These are phyloP conservation scores for Tylopilus rubrobrunneus DNA, from an alignment of 768 basidiomycete species.

Conservation along the genomic window DNA sequence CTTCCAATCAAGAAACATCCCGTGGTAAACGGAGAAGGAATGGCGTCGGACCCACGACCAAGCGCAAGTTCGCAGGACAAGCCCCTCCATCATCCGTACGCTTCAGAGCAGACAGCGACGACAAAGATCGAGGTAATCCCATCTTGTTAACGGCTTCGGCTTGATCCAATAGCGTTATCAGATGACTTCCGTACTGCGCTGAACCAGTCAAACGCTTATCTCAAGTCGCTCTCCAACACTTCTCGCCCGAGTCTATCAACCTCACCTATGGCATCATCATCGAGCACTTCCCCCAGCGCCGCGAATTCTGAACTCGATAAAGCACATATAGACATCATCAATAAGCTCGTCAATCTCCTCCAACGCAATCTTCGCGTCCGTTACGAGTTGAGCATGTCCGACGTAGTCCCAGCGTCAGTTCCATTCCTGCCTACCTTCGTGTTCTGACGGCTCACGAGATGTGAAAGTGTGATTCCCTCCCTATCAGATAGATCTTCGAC, in stretches of 20 bases:
- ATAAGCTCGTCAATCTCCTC: constrained; percentile 58
- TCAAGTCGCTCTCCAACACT: constrained; percentile 53
- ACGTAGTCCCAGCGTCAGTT: constrained; percentile 74
- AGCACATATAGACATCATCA: constrained; percentile 61
- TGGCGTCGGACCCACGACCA: constrained; percentile 20
- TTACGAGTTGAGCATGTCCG: constrained; percentile 66
- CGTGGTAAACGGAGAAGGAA: constrained; percentile 31
- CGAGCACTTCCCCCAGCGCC: constrained; percentile 34
- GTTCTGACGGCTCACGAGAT: constrained; percentile 7
- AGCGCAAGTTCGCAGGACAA: constrained; percentile 34
- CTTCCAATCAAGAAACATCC: constrained; percentile 21
- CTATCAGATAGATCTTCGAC: constrained; percentile 73
- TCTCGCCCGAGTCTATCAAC: constrained; percentile 35
- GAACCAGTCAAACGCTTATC: constrained; percentile 55
- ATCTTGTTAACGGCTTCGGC: not conserved
- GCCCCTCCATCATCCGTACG: constrained; percentile 27
- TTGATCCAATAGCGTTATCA: constrained; percentile 20
- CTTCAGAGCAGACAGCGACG: constrained; percentile 31
- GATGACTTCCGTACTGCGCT: constrained; percentile 76
- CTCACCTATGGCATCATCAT: constrained; percentile 35
- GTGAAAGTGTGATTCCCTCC: constrained; percentile 67
- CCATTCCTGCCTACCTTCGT: not conserved
- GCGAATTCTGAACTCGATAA: constrained; percentile 42
- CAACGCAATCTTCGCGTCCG: constrained; percentile 71
- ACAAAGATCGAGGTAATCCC: constrained; percentile 33